These are phyloP conservation scores for Dictyostelium brefeldianum DNA, from an alignment of 78 protist species.

Conservation along the genomic window DNA sequence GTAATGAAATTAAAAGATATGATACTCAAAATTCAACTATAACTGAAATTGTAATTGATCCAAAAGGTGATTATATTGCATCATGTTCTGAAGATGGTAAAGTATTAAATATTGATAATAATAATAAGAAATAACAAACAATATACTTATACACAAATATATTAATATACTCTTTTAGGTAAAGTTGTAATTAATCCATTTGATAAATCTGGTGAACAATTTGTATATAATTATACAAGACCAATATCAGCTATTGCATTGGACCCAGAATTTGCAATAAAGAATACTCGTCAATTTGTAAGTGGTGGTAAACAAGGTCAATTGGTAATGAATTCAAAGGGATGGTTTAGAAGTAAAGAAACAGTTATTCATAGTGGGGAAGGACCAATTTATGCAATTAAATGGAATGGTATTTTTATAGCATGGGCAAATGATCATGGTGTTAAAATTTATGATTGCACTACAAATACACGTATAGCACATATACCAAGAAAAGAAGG, in stretches of 20 bases:
- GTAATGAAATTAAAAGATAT: slow-evolving; percentile 83
- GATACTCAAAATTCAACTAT: slow-evolving; percentile 85
- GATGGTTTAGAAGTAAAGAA: slow-evolving; percentile 86
- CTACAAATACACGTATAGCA: slow-evolving; percentile 83
- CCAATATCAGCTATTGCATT: slow-evolving; percentile 91
- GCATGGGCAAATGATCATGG: slow-evolving; percentile 97
- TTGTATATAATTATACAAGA: slow-evolving; percentile 29
- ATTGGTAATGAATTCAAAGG: slow-evolving; percentile 81
- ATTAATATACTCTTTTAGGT: slow-evolving; percentile 51
- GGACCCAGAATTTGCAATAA: slow-evolving; percentile 85
- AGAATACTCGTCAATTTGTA: slow-evolving; percentile 82
- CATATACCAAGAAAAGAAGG: slow-evolving; percentile 84
- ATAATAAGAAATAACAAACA: not conserved
- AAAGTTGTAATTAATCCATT: slow-evolving; percentile 68
- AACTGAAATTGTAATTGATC: slow-evolving; percentile 87
- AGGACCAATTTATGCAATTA: slow-evolving; percentile 86
- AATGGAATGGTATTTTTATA: slow-evolving; percentile 88
- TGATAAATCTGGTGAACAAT: slow-evolving; percentile 42
- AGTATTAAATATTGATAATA: not conserved
- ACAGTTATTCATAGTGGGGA: slow-evolving; percentile 90
- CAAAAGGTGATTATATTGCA: slow-evolving; percentile 92
- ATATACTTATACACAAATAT: too few species aligned
- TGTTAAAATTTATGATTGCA: slow-evolving; percentile 91
- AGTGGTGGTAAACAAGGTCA: slow-evolving; percentile 94
- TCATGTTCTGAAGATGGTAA: slow-evolving; percentile 94